A percentile compares a stretch with the other conserved stretches of the same genome.
Evolutionary conservation across 164 flowering plant genomes (phyloP).

Genomic region (Berberis vulgaris): DNA sequence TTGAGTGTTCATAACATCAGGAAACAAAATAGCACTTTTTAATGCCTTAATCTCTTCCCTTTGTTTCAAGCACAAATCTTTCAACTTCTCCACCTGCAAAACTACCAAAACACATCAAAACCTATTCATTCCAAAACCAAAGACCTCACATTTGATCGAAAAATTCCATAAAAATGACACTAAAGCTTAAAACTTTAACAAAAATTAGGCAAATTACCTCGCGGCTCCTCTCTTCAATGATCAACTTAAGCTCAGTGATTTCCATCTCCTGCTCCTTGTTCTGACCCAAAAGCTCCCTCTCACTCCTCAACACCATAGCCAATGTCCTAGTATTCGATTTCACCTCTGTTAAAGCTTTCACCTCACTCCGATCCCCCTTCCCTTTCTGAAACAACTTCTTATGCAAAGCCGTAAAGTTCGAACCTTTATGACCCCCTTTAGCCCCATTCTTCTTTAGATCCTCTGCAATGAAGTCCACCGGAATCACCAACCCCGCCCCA

Average conservation of each 20-base stretch:
- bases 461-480: slow-evolving; percentile 42
- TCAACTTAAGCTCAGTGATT: slow-evolving; percentile 42
- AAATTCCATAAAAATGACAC: background rate
- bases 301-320: slow-evolving; percentile 91
- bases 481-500: background rate
- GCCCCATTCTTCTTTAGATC: slow-evolving; percentile 66
- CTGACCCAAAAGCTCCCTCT: slow-evolving; percentile 75
- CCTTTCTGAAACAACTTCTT: slow-evolving; percentile 64
- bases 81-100: slow-evolving; percentile 73
- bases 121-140: background rate
- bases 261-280: slow-evolving; percentile 65
- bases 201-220: slow-evolving; percentile 34
- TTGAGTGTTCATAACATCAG: slow-evolving; percentile 63
- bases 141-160: background rate
- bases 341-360: slow-evolving; percentile 69
- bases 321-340: slow-evolving; percentile 79
- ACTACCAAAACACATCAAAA: too few species aligned
- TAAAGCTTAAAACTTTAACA: background rate
- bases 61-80: slow-evolving; percentile 86
- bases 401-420: slow-evolving; percentile 37
- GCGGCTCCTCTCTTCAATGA: slow-evolving; percentile 46
- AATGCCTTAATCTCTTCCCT: slow-evolving; percentile 83
- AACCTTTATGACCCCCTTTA: slow-evolving; percentile 19
- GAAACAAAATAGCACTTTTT: slow-evolving; percentile 66
- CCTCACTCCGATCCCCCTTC: slow-evolving; percentile 24